A percentile compares a stretch with the other conserved stretches of the same genome.
phyloP scores from a whole-genome alignment of 1,139 yeast species.

The Cylindricascospora bacillispora region DNA sequence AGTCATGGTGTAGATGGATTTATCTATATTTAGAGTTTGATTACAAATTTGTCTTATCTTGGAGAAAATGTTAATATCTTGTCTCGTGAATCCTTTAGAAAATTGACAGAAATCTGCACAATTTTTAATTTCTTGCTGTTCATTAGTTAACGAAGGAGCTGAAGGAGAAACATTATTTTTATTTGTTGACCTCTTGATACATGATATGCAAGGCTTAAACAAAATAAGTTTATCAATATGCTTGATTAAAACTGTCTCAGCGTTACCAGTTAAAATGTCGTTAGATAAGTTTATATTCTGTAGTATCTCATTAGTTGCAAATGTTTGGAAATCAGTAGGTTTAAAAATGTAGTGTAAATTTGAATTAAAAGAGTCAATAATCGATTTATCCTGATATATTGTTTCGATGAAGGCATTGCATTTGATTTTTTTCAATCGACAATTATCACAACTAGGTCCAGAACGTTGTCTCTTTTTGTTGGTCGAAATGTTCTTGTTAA shows the following conservation, averaged over 20 bases:
- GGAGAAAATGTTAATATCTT: slow-evolving; percentile 17
- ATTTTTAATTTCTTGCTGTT: neutral
- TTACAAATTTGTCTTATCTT: too few species aligned
- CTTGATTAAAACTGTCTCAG: slow-evolving; percentile 14
- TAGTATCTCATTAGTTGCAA: slow-evolving; percentile 4
- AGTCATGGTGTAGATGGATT: slow-evolving; percentile 13
- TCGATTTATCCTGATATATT: slow-evolving; percentile 14
- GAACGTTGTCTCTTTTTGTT: slow-evolving; percentile 42
- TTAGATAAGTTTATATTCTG: slow-evolving; percentile 4
- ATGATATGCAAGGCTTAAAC: slow-evolving; percentile 21
- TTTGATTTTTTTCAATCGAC: slow-evolving; percentile 58
- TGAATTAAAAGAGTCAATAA: slow-evolving; percentile 8
- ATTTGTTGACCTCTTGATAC: slow-evolving; percentile 12
- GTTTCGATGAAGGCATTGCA: slow-evolving; percentile 53
- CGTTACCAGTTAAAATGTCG: slow-evolving; percentile 1
- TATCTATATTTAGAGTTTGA: too few species aligned
- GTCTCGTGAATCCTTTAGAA: slow-evolving; percentile 20
- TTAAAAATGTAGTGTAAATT: slow-evolving; percentile 12
- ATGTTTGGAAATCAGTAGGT: slow-evolving; percentile 8
- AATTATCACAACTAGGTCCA: slow-evolving; percentile 68
- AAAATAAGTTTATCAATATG: slow-evolving; percentile 22
- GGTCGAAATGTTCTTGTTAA: slow-evolving; percentile 1
- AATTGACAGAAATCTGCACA: too few species aligned
- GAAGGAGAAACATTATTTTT: too few species aligned
- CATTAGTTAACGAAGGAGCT: slow-evolving; percentile 1